Percentiles rank a stretch among this genome's conserved stretches.
Conservation (phyloP, 768 basidiomycete species). For the Amanita muscaria region DNA sequence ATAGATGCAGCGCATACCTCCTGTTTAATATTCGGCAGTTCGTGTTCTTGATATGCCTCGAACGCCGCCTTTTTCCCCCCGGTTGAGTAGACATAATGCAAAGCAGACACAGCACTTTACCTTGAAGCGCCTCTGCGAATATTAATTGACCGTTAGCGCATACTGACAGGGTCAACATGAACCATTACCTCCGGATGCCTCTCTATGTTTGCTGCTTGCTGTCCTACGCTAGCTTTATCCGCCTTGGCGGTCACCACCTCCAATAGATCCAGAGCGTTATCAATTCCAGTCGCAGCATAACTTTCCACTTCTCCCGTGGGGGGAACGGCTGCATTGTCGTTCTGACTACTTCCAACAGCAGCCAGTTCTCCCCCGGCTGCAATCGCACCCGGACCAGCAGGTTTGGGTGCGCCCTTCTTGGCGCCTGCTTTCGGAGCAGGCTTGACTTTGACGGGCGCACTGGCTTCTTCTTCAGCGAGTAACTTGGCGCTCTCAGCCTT, state of each 20-base stretch:
- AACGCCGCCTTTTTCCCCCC: constrained; percentile 57
- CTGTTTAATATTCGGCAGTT: constrained; percentile 66
- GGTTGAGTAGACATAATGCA: background rate
- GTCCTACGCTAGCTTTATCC: constrained; percentile 88
- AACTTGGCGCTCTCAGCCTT: constrained; percentile 82
- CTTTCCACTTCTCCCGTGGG: constrained; percentile 42
- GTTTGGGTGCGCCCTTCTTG: constrained; percentile 41
- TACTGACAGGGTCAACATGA: background rate
- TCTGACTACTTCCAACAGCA: constrained; percentile 20
- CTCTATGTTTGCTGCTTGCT: constrained; percentile 81
- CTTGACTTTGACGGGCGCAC: constrained; percentile 49
- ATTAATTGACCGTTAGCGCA: constrained; percentile 11
- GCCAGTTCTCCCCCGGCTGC: constrained; percentile 57
- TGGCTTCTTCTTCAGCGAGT: constrained; percentile 82
- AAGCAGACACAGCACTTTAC: constrained; percentile 23
- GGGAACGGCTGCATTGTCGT: no score
- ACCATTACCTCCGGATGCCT: constrained; percentile 79
- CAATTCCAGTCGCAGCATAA: constrained; percentile 79
- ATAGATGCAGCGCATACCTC: constrained; percentile 41
- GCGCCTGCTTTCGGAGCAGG: constrained; percentile 50
- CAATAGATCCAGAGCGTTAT: constrained; percentile 82
- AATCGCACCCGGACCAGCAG: constrained; percentile 80
- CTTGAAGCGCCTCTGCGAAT: constrained; percentile 77
- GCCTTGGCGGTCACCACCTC: constrained; percentile 86
- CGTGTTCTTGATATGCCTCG: constrained; percentile 82